Evolutionary conservation across 176 grass and related monocot genomes (phyloP).

Genomic region (Microstegium vimineum): DNA sequence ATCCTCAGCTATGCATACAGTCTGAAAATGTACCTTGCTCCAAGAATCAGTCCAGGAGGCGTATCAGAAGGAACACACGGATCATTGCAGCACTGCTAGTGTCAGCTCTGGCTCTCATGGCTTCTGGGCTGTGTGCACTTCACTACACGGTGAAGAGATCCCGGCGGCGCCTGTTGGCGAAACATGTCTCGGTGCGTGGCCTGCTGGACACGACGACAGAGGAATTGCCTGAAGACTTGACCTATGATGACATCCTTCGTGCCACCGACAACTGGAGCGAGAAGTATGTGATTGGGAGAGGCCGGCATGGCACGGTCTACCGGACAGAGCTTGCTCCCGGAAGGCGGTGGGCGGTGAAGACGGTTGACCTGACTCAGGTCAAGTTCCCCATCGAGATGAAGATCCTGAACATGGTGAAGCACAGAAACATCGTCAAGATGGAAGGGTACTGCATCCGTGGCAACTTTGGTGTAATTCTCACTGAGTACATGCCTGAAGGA

Average conservation of each 20-base stretch:
- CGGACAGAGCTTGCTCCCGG: slow-evolving; percentile 21
- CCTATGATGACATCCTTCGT: slow-evolving; percentile 42
- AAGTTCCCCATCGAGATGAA: slow-evolving; percentile 58
- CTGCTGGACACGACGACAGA: slow-evolving; percentile 34
- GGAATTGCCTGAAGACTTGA: slow-evolving; percentile 35
- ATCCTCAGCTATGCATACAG: slow-evolving; percentile 28
- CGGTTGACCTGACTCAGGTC: slow-evolving; percentile 28
- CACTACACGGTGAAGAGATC: slow-evolving; percentile 36
- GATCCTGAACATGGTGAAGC: slow-evolving; percentile 50
- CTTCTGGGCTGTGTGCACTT: slow-evolving; percentile 9
- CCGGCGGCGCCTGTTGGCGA: background rate
- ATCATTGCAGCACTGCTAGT: slow-evolving; percentile 25
- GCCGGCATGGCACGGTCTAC: slow-evolving; percentile 40
- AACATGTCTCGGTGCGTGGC: background rate
- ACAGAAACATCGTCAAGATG: slow-evolving; percentile 59
- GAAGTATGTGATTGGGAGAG: slow-evolving; percentile 39
- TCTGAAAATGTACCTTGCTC: background rate
- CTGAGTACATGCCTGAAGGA: slow-evolving; percentile 46
- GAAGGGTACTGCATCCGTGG: slow-evolving; percentile 58
- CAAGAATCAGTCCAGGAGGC: background rate
- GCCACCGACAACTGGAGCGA: slow-evolving; percentile 39
- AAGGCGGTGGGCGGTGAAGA: slow-evolving; percentile 58
- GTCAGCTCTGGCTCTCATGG: slow-evolving; percentile 7
- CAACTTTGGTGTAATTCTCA: slow-evolving; percentile 38
- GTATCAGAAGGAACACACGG: background rate